phyloP scores from a whole-genome alignment of 2,329 filamentous ascomycete species.

The Epichloe bromicola region DNA sequence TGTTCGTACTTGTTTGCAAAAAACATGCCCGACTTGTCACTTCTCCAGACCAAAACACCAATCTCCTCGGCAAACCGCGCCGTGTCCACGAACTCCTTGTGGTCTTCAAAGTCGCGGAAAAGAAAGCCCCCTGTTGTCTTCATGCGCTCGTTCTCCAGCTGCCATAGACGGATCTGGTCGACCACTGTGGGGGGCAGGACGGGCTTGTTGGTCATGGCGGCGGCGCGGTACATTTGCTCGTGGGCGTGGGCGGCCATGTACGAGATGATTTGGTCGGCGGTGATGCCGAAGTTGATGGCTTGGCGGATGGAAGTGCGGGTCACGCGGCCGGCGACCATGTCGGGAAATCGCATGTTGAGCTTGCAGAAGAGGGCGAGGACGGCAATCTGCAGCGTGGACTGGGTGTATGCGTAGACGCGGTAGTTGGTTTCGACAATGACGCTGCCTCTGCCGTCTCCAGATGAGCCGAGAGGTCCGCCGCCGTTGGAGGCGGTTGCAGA shows the following conservation, averaged over 20 bases:
- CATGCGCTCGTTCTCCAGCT: conserved; percentile 93
- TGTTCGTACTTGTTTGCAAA: conserved; percentile 83
- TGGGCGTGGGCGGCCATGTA: conserved; percentile 90
- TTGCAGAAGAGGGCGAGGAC: conserved; percentile 83
- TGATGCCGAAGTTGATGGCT: conserved; percentile 84
- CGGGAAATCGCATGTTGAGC: conserved; percentile 81
- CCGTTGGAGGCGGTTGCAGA: background rate
- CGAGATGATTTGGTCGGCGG: conserved; percentile 84
- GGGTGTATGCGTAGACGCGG: conserved; percentile 91
- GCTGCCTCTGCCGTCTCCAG: conserved; percentile 52
- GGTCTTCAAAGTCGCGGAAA: conserved; percentile 73
- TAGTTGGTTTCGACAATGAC: conserved; percentile 98
- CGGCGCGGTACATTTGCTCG: conserved; percentile 72
- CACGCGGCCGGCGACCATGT: conserved; percentile 84
- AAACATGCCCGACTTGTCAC: conserved; percentile 67
- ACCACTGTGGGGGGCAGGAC: conserved; percentile 94
- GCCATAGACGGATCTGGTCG: conserved; percentile 95
- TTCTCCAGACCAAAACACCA: conserved; percentile 81
- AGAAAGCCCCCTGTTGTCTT: conserved; percentile 71
- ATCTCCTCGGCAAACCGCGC: conserved; percentile 76
- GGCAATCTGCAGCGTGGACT: conserved; percentile 84
- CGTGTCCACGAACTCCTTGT: conserved; percentile 57
- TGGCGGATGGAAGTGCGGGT: conserved; percentile 78
- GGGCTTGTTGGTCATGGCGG: conserved; percentile 44
- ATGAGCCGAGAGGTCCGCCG: conserved; percentile 21